Evolutionary conservation across 345 rosid genomes (phyloP).

Genomic region (Boechera divaricarpa): DNA sequence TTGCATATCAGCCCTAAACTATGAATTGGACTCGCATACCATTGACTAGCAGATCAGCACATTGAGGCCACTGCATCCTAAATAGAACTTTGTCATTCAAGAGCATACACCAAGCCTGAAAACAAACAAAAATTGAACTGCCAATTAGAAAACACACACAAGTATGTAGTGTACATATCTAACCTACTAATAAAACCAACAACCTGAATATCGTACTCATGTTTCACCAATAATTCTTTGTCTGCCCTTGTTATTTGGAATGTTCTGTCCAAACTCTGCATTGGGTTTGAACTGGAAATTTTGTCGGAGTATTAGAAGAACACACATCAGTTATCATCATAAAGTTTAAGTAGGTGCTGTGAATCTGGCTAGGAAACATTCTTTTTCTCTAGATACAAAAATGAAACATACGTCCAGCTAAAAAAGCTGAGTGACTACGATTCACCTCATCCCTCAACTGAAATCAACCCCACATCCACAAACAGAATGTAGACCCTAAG

Average conservation of each 20-base stretch:
- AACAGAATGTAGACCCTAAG: conserved; percentile 13
- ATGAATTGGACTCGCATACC: conserved; percentile 56
- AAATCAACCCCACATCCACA: conserved; percentile 22
- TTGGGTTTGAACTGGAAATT: conserved; percentile 66
- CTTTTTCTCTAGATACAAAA: conserved; percentile 13
- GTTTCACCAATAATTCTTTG: conserved; percentile 69
- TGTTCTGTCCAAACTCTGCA: conserved; percentile 70
- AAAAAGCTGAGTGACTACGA: conserved; percentile 1
- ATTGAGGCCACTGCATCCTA: conserved; percentile 99
- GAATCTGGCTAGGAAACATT: conserved; percentile 20
- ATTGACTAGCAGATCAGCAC: conserved; percentile 89
- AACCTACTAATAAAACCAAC: conserved; percentile 17
- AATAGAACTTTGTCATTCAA: conserved; percentile 94
- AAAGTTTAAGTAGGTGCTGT: conserved; percentile 7
- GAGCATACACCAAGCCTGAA: conserved; percentile 98
- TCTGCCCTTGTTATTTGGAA: conserved; percentile 74
- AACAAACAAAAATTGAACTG: conserved; percentile 20
- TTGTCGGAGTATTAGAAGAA: conserved; percentile 16
- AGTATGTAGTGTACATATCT: not conserved
- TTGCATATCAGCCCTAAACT: not conserved
- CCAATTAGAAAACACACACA: conserved; percentile 30
- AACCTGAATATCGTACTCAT: conserved; percentile 85
- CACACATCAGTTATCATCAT: conserved; percentile 2
- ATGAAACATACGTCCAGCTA: conserved; percentile 23
- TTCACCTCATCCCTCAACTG: conserved; percentile 11